These are phyloP conservation scores for Xylariaceae sp. DNA, from an alignment of 2,329 filamentous ascomycete species.

Conservation along the genomic window DNA sequence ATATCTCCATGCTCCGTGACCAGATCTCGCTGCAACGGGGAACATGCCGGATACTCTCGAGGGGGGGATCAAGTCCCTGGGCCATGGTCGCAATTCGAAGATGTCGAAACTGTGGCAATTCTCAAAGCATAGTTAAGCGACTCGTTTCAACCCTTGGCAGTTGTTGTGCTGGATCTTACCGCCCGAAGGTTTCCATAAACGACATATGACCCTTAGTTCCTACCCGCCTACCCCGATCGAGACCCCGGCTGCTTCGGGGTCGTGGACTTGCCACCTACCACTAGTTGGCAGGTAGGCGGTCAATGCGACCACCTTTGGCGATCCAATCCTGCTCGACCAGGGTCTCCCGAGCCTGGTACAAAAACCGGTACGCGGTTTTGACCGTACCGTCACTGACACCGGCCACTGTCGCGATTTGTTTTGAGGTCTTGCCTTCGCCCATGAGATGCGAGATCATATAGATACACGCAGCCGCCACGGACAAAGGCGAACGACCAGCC, in stretches of 20 bases:
- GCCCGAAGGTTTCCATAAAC: background rate
- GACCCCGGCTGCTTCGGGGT: background rate
- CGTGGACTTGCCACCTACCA: background rate
- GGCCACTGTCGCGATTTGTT: slow-evolving; percentile 77
- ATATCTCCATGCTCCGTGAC: slow-evolving; percentile 7
- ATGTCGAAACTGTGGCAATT: background rate
- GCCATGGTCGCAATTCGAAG: background rate
- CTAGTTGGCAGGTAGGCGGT: slow-evolving; percentile 60
- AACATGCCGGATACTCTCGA: background rate
- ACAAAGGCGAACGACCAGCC: slow-evolving; percentile 88
- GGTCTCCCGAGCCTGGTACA: slow-evolving; percentile 68
- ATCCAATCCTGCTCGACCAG: slow-evolving; percentile 74
- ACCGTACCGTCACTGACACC: slow-evolving; percentile 97
- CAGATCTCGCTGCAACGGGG: slow-evolving; percentile 1
- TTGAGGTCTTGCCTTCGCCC: slow-evolving; percentile 71
- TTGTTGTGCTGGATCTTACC: background rate
- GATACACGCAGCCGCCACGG: slow-evolving; percentile 90
- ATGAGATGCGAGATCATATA: slow-evolving; percentile 91
- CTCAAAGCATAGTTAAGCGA: background rate
- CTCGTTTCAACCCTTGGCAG: background rate
- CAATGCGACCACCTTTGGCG: slow-evolving; percentile 61
- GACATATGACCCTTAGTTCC: too few species aligned
- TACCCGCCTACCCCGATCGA: background rate
- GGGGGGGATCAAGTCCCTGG: background rate
- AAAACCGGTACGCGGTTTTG: slow-evolving; percentile 86